Evolutionary conservation across 305 asterid genomes (phyloP).

Genomic region (Solanum hybrid): DNA sequence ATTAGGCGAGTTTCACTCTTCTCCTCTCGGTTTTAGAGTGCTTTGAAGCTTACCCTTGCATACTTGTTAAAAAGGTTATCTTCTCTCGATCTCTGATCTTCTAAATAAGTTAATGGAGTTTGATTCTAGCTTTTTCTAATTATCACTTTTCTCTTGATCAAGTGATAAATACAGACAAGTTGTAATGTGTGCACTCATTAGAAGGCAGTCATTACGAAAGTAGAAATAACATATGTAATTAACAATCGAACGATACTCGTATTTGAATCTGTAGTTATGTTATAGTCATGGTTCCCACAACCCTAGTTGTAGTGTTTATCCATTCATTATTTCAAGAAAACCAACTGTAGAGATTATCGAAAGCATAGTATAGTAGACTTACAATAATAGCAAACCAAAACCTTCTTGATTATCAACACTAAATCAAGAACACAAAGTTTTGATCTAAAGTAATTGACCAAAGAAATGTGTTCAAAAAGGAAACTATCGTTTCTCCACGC

Average conservation of each 20-base stretch:
- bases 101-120: background rate
- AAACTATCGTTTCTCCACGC: background rate
- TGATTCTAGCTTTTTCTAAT: background rate
- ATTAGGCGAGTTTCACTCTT: background rate
- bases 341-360: background rate
- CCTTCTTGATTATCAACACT: background rate
- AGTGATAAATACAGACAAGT: background rate
- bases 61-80: background rate
- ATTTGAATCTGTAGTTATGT: background rate
- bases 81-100: background rate
- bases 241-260: background rate
- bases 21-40: background rate
- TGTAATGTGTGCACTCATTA: background rate
- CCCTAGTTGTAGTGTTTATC: background rate
- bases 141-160: background rate
- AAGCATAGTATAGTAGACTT: background rate
- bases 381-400: background rate
- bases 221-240: background rate
- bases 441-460: background rate
- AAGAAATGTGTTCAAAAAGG: background rate
- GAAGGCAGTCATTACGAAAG: background rate
- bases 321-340: background rate
- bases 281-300: background rate
- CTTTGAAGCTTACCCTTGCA: background rate
- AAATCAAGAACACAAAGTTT: background rate